phyloP scores from a whole-genome alignment of 202 grass and related monocot species.

The Panicum virgatum region DNA sequence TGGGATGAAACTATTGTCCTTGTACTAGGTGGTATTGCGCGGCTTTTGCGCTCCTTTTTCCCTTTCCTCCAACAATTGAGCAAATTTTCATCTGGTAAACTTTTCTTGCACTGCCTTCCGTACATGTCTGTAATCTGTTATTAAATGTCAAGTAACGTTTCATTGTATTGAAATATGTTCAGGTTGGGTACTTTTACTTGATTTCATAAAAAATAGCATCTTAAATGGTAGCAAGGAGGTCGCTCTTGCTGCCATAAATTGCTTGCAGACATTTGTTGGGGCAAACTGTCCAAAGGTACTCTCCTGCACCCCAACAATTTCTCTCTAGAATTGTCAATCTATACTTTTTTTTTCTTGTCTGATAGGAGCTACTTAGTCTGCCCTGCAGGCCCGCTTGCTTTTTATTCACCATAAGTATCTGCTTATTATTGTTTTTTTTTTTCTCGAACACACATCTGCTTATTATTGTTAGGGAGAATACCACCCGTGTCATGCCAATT shows the following conservation, averaged over 20 bases:
- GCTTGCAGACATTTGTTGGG: constrained; percentile 82
- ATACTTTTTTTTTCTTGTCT: constrained; percentile 8
- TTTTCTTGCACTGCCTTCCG: constrained; percentile 31
- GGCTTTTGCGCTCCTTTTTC: constrained; percentile 89
- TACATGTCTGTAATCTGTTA: constrained; percentile 22
- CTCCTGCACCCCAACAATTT: not conserved
- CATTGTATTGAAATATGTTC: constrained; percentile 29
- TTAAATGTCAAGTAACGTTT: constrained; percentile 28
- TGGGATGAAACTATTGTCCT: constrained; percentile 99
- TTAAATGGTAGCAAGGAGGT: constrained; percentile 97
- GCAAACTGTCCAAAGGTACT: constrained; percentile 92
- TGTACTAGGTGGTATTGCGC: constrained; percentile 84
- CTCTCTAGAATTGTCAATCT: constrained; percentile 2
- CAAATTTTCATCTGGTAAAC: constrained; percentile 84
- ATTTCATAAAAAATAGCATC: constrained; percentile 90
- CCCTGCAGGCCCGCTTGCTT: not conserved
- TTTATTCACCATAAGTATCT: constrained; percentile 5
- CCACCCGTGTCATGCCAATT: not conserved
- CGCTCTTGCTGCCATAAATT: constrained; percentile 94
- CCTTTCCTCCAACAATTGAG: constrained; percentile 80
- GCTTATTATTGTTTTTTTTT: too few relatives aligned
- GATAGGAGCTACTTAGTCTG: not conserved
- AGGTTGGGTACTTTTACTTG: constrained; percentile 88
- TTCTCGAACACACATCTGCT: too few relatives aligned
- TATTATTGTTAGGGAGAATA: constrained; percentile 3